phyloP scores from a whole-genome alignment of 1,284 basidiomycete genomes.

The Grifola frondosa region DNA sequence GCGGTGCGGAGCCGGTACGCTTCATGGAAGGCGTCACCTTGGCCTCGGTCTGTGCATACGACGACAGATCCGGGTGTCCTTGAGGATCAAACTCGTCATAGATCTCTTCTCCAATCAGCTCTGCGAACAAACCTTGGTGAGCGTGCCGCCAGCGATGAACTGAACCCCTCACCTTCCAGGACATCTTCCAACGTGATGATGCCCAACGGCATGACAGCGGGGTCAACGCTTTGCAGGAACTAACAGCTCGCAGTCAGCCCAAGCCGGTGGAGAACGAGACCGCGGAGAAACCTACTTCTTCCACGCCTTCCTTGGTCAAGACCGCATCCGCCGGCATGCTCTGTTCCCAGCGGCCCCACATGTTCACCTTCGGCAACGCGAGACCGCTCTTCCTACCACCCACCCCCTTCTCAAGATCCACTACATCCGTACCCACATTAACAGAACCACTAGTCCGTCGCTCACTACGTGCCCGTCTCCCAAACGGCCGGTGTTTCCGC shows the following conservation, averaged over 20 bases:
- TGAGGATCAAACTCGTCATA: constrained; percentile 84
- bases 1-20: constrained; percentile 33
- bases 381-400: constrained; percentile 43
- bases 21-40: constrained; percentile 15
- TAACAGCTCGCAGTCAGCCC: constrained; percentile 25
- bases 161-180: constrained; percentile 62
- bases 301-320: constrained; percentile 65
- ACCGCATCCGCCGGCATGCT: constrained; percentile 84
- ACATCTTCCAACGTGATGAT: constrained; percentile 95
- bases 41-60: constrained; percentile 38
- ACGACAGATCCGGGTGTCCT: constrained; percentile 55
- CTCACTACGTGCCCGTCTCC: constrained; percentile 16
- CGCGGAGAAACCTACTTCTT: constrained; percentile 47
- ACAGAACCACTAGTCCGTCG: constrained; percentile 17
- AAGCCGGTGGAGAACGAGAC: background rate
- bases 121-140: constrained; percentile 36
- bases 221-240: constrained; percentile 77
- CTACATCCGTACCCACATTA: constrained; percentile 18
- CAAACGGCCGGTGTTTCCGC: constrained; percentile 9
- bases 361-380: constrained; percentile 30
- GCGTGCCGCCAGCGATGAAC: background rate
- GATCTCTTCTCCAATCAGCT: constrained; percentile 88
- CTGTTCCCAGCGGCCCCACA: constrained; percentile 59
- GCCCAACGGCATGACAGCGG: constrained; percentile 77
- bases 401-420: constrained; percentile 42